Evolutionary conservation across 2,329 filamentous ascomycete genomes (phyloP), one percentile per base, ranked within the genome.

Genomic region (Aspergillus tamarii): DNA sequence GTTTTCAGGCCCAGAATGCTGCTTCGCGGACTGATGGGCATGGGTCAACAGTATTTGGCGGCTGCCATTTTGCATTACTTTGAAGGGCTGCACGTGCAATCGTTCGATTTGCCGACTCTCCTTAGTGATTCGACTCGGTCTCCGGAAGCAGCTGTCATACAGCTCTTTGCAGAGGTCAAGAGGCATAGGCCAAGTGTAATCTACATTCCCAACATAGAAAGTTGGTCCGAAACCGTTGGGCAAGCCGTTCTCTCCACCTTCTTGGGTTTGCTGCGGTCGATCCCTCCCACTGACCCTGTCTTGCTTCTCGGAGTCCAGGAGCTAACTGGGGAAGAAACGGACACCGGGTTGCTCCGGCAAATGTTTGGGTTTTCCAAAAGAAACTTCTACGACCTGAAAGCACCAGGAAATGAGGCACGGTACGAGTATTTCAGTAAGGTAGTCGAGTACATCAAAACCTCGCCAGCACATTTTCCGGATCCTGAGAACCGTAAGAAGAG

Each of bases 151-250:
- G 92, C 94, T 11, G 88, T 99, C 67, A 93, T 97, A 14, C 90
- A 94, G 68, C 84, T 96, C 9, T 98, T 99, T 74, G 89, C 92
- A 0, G 95, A 98, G 80, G 92, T 96, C 43, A 92, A 94, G 77
- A 89, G 94, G 43, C 93, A 97, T 76, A 97, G 97, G 77, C 95
- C 95, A 0, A 96, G 93, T 75, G 92, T 98, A 43, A 95, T 99
- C 58, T 98, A 94, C 78, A 91, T 99, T 50, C 94, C 95, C 2
- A 90, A 93, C 69, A 87, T 98, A 56, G 91, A 97, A 69, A 86
- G 90, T 9, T 99, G 95, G 95, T 94, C 93, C 74, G 80, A 86
- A 14, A 89, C 91, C 0, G 81, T 93, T 45, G 87, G 89, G 3
- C 80, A 81, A 14, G 75, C 83, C 16, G 86, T 87, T 5, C 87